A percentile compares a stretch with the other conserved stretches of the same genome.
Conservation (phyloP, 2,329 filamentous ascomycete genomes). For the Hortaea werneckii region DNA sequence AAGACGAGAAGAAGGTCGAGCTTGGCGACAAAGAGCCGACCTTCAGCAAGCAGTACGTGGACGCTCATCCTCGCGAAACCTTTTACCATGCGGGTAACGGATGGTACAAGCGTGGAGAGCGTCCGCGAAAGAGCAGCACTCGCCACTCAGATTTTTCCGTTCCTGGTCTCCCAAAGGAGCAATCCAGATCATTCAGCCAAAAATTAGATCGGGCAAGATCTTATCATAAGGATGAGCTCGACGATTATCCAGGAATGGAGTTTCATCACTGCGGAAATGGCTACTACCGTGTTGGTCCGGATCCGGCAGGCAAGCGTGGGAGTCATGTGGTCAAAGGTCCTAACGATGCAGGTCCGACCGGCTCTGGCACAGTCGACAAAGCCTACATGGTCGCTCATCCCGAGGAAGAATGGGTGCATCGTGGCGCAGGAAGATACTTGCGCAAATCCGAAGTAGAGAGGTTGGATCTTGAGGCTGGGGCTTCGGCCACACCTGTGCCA, state of each 20-base stretch:
- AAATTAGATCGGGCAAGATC: not conserved
- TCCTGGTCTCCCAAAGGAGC: not conserved
- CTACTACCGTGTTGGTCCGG: conserved; percentile 13
- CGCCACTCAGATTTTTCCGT: not conserved
- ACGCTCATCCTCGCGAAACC: conserved; percentile 8
- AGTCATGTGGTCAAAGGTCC: conserved; percentile 2
- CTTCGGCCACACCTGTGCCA: not conserved
- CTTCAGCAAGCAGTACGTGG: conserved; percentile 10
- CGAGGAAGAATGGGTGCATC: conserved; percentile 21
- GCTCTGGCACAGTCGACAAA: conserved; percentile 17
- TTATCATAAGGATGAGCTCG: conserved; percentile 8
- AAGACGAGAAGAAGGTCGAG: conserved; percentile 3
- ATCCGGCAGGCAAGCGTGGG: conserved; percentile 3
- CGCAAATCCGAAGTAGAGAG: conserved; percentile 5
- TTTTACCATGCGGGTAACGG: conserved; percentile 17
- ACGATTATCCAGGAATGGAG: conserved; percentile 9
- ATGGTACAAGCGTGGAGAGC: conserved; percentile 12
- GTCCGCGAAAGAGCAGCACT: not conserved
- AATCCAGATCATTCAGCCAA: not conserved
- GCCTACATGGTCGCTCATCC: conserved; percentile 20
- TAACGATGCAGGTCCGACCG: not conserved
- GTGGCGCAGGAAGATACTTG: conserved; percentile 23
- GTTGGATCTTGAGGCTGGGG: conserved; percentile 1
- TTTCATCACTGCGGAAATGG: conserved; percentile 17
- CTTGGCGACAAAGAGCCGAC: conserved; percentile 6